phyloP scores from a whole-genome alignment of 73 alveolate species.

The Tetrahymena malaccensis region DNA sequence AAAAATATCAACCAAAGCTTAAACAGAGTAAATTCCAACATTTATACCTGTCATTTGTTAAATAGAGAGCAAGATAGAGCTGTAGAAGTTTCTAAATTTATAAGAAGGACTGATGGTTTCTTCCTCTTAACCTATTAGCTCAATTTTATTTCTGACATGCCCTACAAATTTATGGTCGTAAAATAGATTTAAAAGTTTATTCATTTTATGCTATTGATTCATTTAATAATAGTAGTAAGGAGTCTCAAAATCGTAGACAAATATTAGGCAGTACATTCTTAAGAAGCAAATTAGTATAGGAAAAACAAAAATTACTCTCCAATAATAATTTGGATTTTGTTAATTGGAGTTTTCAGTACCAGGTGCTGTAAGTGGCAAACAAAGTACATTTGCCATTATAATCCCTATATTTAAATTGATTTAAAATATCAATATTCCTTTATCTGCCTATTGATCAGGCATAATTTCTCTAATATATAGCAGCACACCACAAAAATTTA shows the following conservation, averaged over 20 bases:
- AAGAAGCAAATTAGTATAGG: not conserved
- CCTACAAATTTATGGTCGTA: not conserved
- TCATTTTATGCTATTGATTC: not conserved
- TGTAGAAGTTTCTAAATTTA: not conserved
- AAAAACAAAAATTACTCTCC: not conserved
- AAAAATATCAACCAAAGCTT: not conserved
- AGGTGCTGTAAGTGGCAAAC: not conserved
- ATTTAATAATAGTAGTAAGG: not conserved
- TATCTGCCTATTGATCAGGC: not conserved
- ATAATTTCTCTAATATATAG: not conserved
- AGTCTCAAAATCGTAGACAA: not conserved
- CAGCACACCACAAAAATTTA: not conserved
- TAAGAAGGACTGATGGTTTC: not conserved
- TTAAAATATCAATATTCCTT: not conserved
- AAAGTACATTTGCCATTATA: not conserved
- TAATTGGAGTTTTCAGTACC: not conserved
- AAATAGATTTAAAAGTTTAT: not conserved
- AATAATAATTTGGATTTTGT: not conserved
- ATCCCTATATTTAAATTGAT: not conserved
- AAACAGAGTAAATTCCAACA: not conserved
- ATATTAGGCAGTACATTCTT: not conserved
- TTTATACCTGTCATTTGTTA: not conserved
- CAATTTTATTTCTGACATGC: not conserved
- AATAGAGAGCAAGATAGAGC: not conserved
- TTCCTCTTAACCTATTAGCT: not conserved